Evolutionary conservation across 805 yeast genomes (phyloP), one percentile per base, ranked within the genome.

Genomic region (Candida sithepensis): DNA sequence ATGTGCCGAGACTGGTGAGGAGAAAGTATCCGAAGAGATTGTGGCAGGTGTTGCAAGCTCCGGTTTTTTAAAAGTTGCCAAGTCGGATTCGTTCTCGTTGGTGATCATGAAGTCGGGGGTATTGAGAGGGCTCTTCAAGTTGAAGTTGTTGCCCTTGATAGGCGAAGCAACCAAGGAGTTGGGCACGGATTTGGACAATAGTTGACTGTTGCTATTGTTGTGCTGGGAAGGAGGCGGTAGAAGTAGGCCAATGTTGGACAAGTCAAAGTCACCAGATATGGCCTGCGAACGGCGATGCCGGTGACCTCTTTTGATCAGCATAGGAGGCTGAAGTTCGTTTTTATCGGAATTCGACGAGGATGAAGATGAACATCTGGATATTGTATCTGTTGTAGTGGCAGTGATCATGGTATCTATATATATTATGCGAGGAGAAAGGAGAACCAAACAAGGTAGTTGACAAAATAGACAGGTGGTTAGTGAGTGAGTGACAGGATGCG

Each of bases 251-350:
- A 58, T 44, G 34, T 58, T 65, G 45, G 51, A 59, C 30, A 64
- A 44, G 56, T 86, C 94, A 61, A 88, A 85, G 62, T 89, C 96
- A 3, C 94, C 94, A 8, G 94, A 85, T 6, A 89, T 84, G 0
- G 96, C 96, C 20, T 92, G 90, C 0, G 96, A 88, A 44, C 96
- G 71, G 58, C 88, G 79, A 59, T 89, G 96, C 40, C 87, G 78
- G 66, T 89, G 96, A 1, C 82, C 79, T 52, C 79, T 70, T 58
- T 69, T 30, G 5, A 30, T 30, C 34, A 30, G 70, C 40, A 52
- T 28, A 16, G 63, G 63, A 8, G 63, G 63, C 21, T 55, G 65
- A 1, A 72, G 65, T 26, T 55, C 57, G 38, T 37, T 47, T 32
- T 44, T 46, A 13, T 42, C 46, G 26, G 32, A 33, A 19, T 26